Base-by-base conservation (phyloP, 2,329 filamentous ascomycete genomes). In the Diaporthe velutina region DNA sequence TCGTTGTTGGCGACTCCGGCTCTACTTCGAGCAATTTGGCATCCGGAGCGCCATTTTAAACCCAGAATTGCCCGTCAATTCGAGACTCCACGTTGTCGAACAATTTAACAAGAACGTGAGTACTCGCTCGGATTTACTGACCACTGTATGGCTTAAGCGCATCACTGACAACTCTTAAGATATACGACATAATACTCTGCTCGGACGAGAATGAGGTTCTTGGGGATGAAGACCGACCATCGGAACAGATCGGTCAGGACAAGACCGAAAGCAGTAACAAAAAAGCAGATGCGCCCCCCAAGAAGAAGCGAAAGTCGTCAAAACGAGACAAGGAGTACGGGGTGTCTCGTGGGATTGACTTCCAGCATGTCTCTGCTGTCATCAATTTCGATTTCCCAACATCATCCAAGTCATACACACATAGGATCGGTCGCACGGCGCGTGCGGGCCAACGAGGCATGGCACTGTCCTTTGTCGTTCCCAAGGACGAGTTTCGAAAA, bases 1-100 rank as follows among this genome's bases (percentile, higher is more conserved):
- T 84, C 86, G 88, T 77, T 98, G 94, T 79, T 99, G 99, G 84
- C 91, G 97, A 48, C 86, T 99, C 33, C 98, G 98, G 84, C 89
- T 99, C 10, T 99, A 97, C 82, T 90, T 99, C 70, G 97, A 99
- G 84, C 97, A 99, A 82, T 99, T 99, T 81, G 96, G 95, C 61
- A 96, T 98, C 81, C 93, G 95, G 82, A 96, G 94, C 80, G 98
- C 95, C 83, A 94, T 98, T 38, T 86, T 99, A 54, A 99, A 99
- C 85, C 97, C 95, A 1, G 96, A 99, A 81, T 85, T 99, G 48
- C 97, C 97, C 0, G 93, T 98, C 78, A 98, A 98, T 80, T 97
- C 94, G 1, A 90, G 97, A 75, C 92, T 98, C 52, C 96, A 99
- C 82, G 95, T 98, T 2, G 96, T 99, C 3, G 94, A 98, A 80